These are phyloP conservation scores for Brassica nigra DNA, from an alignment of 345 rosid genomes.

Conservation along the genomic window DNA sequence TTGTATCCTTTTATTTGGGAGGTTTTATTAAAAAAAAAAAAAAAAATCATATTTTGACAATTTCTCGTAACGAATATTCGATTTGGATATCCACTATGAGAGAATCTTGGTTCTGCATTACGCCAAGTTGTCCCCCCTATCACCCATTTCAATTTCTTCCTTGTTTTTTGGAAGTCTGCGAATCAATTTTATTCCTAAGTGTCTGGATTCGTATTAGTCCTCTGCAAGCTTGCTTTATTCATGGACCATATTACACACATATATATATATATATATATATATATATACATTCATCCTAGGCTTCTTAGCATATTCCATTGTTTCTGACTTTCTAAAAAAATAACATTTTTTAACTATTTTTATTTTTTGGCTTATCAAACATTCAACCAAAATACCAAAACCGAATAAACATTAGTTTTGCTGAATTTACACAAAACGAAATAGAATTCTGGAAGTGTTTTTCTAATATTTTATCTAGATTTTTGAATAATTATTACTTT, in stretches of 20 bases:
- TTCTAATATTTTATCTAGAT: background rate
- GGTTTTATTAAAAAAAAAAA: background rate
- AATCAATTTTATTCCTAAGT: background rate
- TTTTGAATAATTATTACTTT: background rate
- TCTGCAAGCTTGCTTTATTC: background rate
- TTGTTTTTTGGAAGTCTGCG: conserved; percentile 7
- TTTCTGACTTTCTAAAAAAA: no score
- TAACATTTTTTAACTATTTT: no score
- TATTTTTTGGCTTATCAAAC: background rate
- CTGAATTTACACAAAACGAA: background rate
- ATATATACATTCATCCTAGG: no score
- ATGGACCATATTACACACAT: background rate
- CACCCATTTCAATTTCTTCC: conserved; percentile 5
- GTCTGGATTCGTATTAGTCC: conserved; percentile 11
- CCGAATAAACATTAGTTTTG: background rate
- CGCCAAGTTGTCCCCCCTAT: conserved; percentile 34
- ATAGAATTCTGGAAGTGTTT: background rate
- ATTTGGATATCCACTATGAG: conserved; percentile 32
- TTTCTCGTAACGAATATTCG: conserved; percentile 28
- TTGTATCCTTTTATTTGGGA: no score
- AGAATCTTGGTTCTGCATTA: conserved; percentile 32
- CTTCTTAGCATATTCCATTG: background rate
- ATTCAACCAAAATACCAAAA: background rate
- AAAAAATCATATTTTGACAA: background rate
- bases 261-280: background rate